Percentiles rank a stretch among this genome's conserved stretches.
Evolutionary conservation across 139 green algal genomes (phyloP).

Genomic region (Pseudopediastrum boryanum): DNA sequence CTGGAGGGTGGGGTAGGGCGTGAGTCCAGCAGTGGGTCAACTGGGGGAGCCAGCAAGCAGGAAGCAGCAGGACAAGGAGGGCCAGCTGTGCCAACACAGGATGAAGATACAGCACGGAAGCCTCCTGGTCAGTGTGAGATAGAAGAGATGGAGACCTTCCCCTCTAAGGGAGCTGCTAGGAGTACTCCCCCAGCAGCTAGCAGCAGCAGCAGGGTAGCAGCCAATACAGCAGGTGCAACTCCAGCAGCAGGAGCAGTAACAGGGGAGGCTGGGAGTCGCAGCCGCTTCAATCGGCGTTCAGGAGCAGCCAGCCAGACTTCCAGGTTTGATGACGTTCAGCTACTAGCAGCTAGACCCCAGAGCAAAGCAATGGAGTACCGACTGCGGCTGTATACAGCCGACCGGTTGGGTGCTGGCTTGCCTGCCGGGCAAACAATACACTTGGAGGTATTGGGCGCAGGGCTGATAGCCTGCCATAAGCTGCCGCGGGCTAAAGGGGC

Average conservation of each 20-base stretch:
- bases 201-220: background rate
- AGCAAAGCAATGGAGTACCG: slow-evolving; percentile 19
- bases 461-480: background rate
- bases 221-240: background rate
- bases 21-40: background rate
- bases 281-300: too few species aligned
- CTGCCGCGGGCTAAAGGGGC: background rate
- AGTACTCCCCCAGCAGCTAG: too few species aligned
- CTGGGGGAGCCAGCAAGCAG: background rate
- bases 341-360: slow-evolving; percentile 8
- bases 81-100: background rate
- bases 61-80: slow-evolving; percentile 4
- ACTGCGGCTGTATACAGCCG: slow-evolving; percentile 15
- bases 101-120: background rate
- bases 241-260: too few species aligned
- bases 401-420: background rate
- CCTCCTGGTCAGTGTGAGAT: too few species aligned
- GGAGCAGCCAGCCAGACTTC: too few species aligned
- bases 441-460: slow-evolving; percentile 4
- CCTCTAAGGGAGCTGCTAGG: too few species aligned
- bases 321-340: background rate
- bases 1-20: background rate
- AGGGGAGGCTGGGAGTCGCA: too few species aligned
- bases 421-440: slow-evolving; percentile 5
- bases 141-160: too few species aligned